Conservation (phyloP, 2,329 filamentous ascomycete species). For the Fusarium sacchari region DNA sequence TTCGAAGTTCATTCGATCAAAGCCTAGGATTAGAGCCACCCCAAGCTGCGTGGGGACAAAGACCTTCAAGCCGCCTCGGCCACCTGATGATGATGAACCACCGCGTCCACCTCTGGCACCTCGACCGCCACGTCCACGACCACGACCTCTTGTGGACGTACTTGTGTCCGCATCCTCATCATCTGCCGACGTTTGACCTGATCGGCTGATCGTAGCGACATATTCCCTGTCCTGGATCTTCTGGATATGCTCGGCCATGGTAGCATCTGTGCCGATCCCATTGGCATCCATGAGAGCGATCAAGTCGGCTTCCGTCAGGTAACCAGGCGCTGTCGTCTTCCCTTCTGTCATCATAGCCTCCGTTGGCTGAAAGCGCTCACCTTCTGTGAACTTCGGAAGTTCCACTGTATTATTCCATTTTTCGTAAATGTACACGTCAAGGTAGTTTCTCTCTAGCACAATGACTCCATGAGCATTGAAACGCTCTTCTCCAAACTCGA, state of each 20-base stretch:
- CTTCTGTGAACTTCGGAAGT: slow-evolving; percentile 80
- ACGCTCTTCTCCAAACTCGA: slow-evolving; percentile 82
- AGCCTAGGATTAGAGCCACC: slow-evolving; percentile 91
- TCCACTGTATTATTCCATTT: slow-evolving; percentile 92
- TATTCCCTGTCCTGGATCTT: slow-evolving; percentile 94
- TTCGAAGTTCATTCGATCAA: slow-evolving; percentile 93
- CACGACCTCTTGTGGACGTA: slow-evolving; percentile 56
- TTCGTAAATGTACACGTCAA: slow-evolving; percentile 96
- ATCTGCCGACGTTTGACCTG: slow-evolving; percentile 49
- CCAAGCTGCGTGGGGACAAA: slow-evolving; percentile 94
- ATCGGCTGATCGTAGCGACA: slow-evolving; percentile 70
- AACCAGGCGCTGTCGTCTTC: slow-evolving; percentile 85
- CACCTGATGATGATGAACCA: slow-evolving; percentile 55
- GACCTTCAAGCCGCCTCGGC: slow-evolving; percentile 72
- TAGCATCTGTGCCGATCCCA: slow-evolving; percentile 97
- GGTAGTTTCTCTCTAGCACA: slow-evolving; percentile 89
- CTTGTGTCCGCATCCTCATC: slow-evolving; percentile 53
- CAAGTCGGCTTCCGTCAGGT: slow-evolving; percentile 93
- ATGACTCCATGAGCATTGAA: slow-evolving; percentile 87
- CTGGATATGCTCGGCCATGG: slow-evolving; percentile 98
- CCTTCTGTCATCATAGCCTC: slow-evolving; percentile 91
- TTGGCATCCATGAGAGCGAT: slow-evolving; percentile 98
- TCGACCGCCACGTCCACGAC: slow-evolving; percentile 59
- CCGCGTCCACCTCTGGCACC: slow-evolving; percentile 52
- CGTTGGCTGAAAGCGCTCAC: slow-evolving; percentile 85